Percentiles rank a stretch among this genome's conserved stretches.
Evolutionary conservation across 768 basidiomycete genomes (phyloP).

Genomic region (Cyclocybe cylindracea): DNA sequence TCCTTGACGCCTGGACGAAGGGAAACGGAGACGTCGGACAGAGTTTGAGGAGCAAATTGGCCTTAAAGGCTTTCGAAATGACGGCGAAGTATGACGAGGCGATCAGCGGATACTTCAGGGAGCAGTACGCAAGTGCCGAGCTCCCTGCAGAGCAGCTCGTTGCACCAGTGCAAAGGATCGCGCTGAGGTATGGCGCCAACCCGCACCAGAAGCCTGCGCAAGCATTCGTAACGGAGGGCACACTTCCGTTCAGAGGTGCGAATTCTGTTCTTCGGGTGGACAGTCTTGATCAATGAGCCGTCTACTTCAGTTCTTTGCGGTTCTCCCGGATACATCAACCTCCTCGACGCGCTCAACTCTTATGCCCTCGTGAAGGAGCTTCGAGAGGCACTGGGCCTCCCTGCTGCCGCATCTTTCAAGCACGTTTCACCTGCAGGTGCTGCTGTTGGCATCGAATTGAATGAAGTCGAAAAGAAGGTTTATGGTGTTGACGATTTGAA

Average conservation of each 20-base stretch:
- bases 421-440: constrained; percentile 99
- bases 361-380: constrained; percentile 96
- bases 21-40: constrained; percentile 77
- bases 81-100: constrained; percentile 95
- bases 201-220: constrained; percentile 99
- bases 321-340: constrained; percentile 98
- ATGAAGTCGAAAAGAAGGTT: constrained; percentile 86
- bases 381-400: constrained; percentile 80
- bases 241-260: constrained; percentile 91
- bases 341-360: constrained; percentile 95
- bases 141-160: constrained; percentile 59
- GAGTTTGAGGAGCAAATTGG: constrained; percentile 72
- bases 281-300: background rate
- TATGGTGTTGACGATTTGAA: constrained; percentile 97
- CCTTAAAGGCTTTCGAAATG: constrained; percentile 96
- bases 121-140: constrained; percentile 90
- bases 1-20: constrained; percentile 76
- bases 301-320: constrained; percentile 75
- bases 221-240: constrained; percentile 86
- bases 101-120: constrained; percentile 95
- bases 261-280: background rate
- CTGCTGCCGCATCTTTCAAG: constrained; percentile 99
- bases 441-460: constrained; percentile 84
- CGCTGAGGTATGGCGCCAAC: constrained; percentile 94
- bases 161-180: constrained; percentile 77